Evolutionary conservation across 129 eudicot species (phyloP), one percentile per base, ranked within the genome.

Genomic region (Centella asiatica): DNA sequence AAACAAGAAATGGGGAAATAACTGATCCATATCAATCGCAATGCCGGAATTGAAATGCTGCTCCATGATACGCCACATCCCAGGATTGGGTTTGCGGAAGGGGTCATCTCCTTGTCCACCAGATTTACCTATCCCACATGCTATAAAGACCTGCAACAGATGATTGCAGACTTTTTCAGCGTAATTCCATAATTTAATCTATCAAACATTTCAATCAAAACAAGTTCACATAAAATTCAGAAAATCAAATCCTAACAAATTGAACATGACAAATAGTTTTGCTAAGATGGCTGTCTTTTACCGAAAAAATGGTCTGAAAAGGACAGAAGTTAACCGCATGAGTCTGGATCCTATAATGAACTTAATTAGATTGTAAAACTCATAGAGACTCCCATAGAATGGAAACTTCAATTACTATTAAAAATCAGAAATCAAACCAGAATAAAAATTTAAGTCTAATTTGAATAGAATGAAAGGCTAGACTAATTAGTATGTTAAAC

Each of bases 31-130:
- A 71, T 87, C 86, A 37, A 92, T 48, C 22, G 74, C 34, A 66
- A 84, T 78, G 59, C 95, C 94, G 44, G 98, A 92, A 71, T 92
- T 92, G 59, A 92, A 92, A 11, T 87, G 80, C 44, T 87, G 78
- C 71, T 87, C 88, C 95, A 92, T 81, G 15, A 87, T 72, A 48
- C 61, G 85, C 98, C 98, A 92, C 98, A 87, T 87, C 71, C 98
- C 95, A 64, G 95, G 64, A 74, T 84, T 75, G 12, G 98, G 98
- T 61, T 92, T 92, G 74, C 98, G 95, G 66, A 70, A 92, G 58
- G 87, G 88, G 72, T 92, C 97, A 49, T 67, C 77, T 46, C 72
- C 78, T 68, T 87, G 37, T 23, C 78, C 85, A 72, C 71, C 68
- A n/a, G 55, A 51, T 61, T 33, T 72, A 68, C 80, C 86, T 42